Percentiles rank a stretch among this genome's conserved stretches.
phyloP scores from a whole-genome alignment of 179 eudicot species.

The Nepenthes alata region DNA sequence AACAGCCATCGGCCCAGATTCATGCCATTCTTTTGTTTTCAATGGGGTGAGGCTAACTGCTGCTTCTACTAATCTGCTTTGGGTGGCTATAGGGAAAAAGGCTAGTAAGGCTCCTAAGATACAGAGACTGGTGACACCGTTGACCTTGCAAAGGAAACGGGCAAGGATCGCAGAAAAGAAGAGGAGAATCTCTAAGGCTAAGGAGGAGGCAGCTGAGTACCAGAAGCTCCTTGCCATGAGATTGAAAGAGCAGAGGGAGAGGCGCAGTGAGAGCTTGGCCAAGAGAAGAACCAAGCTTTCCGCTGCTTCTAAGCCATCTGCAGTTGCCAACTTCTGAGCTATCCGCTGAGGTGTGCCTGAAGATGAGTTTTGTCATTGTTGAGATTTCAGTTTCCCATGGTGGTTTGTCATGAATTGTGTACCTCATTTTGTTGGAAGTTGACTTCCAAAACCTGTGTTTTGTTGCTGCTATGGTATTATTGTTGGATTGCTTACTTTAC shows the following conservation, averaged over 20 bases:
- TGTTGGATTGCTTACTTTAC: too few species aligned
- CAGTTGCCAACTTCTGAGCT: not conserved
- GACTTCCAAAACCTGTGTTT: too few species aligned
- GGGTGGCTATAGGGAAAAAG: constrained; percentile 33
- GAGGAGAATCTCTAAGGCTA: constrained; percentile 68
- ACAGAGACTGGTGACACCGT: constrained; percentile 77
- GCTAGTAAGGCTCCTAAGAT: constrained; percentile 80
- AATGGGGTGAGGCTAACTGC: too few species aligned
- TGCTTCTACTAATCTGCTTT: too few species aligned
- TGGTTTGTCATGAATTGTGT: too few species aligned
- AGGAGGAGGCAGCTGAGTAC: constrained; percentile 73
- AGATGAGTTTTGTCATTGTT: too few species aligned
- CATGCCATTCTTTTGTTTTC: too few species aligned
- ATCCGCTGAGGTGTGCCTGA: too few species aligned
- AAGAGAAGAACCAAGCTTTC: constrained; percentile 13
- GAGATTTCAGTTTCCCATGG: too few species aligned
- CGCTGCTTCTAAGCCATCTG: constrained; percentile 8
- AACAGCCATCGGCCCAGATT: too few species aligned
- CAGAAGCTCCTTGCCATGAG: constrained; percentile 17
- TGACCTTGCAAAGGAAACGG: constrained; percentile 80
- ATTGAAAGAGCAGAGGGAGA: constrained; percentile 16
- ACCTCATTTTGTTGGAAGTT: too few species aligned
- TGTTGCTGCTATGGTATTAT: too few species aligned
- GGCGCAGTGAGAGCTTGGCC: constrained; percentile 16
- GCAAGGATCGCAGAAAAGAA: constrained; percentile 76